These are phyloP conservation scores for Sarocladiaceae sp. DNA, from an alignment of 2,329 filamentous ascomycete species.

Conservation along the genomic window DNA sequence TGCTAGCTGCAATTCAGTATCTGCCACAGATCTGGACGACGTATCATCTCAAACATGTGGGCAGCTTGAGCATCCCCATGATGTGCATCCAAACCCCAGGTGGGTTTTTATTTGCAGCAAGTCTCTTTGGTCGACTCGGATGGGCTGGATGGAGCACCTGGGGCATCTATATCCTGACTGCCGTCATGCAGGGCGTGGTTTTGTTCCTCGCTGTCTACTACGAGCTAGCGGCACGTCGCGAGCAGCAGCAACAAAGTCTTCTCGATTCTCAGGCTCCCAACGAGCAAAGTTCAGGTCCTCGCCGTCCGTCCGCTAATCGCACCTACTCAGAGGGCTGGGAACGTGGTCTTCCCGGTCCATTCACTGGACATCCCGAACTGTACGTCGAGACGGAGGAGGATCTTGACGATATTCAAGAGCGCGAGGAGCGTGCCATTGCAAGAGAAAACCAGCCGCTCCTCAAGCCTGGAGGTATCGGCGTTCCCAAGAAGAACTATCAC, in stretches of 20 bases:
- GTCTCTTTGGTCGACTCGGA: constrained; percentile 75
- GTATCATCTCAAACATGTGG: constrained; percentile 77
- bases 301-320: constrained; percentile 33
- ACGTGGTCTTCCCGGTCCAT: constrained; percentile 45
- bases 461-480: constrained; percentile 45
- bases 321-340: constrained; percentile 49
- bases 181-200: constrained; percentile 75
- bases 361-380: constrained; percentile 47
- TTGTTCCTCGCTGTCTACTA: constrained; percentile 79
- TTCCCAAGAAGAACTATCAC: constrained; percentile 34
- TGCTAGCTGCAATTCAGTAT: constrained; percentile 84
- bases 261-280: constrained; percentile 20
- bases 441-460: constrained; percentile 47
- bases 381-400: constrained; percentile 50
- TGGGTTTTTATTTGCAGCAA: constrained; percentile 83
- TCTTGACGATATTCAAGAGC: constrained; percentile 44
- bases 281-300: constrained; percentile 16
- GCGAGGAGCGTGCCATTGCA: constrained; percentile 46
- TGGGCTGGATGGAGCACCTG: constrained; percentile 89
- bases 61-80: constrained; percentile 91
- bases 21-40: constrained; percentile 94
- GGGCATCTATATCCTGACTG: constrained; percentile 86
- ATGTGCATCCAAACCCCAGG: constrained; percentile 98
- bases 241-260: constrained; percentile 18
- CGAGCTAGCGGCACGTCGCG: constrained; percentile 46